A percentile compares a stretch with the other conserved stretches of the same genome.
Evolutionary conservation across 2,329 filamentous ascomycete species (phyloP).

Genomic region (Calonectria montana): DNA sequence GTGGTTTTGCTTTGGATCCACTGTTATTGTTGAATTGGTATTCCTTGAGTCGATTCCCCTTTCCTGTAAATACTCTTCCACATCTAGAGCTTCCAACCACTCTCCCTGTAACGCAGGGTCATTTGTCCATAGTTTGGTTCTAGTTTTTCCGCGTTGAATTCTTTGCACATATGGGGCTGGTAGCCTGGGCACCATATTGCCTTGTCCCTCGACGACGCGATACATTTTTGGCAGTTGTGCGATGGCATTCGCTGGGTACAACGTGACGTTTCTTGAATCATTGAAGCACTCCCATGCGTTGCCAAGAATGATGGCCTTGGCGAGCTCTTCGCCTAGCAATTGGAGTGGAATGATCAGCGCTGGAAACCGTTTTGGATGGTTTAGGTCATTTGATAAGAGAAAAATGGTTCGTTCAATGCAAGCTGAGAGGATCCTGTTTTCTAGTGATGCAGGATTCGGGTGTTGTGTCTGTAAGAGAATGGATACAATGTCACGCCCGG

Average conservation of each 20-base stretch:
- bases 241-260: background rate
- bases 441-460: background rate
- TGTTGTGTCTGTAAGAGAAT: background rate
- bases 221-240: conserved; percentile 1
- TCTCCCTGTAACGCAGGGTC: conserved; percentile 9
- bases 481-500: background rate
- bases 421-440: background rate
- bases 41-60: conserved; percentile 3
- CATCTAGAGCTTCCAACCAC: conserved; percentile 18
- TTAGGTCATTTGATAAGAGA: background rate
- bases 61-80: conserved; percentile 24
- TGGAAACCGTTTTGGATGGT: background rate
- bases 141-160: conserved; percentile 1
- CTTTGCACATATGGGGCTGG: background rate
- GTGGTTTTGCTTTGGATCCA: background rate
- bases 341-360: conserved; percentile 2
- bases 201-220: conserved; percentile 6
- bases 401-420: conserved; percentile 6
- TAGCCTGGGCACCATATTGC: background rate
- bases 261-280: background rate
- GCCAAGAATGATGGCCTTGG: background rate
- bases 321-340: background rate
- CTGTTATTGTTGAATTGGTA: background rate
- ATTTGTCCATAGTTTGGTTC: conserved; percentile 3
- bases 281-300: background rate